Evolutionary conservation across 352 stramenopile species (phyloP), one percentile per base, ranked within the genome.

Genomic region (Pythium insidiosum): DNA sequence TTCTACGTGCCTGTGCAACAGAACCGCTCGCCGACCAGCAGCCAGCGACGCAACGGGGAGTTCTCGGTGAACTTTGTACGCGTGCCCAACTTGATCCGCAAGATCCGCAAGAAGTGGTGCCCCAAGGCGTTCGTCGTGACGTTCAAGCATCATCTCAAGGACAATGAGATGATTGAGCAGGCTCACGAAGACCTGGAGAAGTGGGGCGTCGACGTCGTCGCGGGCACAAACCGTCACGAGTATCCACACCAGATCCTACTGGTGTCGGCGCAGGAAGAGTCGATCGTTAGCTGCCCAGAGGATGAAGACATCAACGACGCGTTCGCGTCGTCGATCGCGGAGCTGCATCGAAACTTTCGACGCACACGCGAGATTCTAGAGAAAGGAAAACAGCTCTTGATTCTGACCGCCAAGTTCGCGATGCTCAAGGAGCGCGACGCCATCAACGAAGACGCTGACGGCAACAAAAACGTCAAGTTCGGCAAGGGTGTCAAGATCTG

Each of bases 391-490:
- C 61, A 84, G 43, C 47, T 93, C 9, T 38, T 93, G 36, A 55
- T 93, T 28, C 59, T 93, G 12, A 87, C 80, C 42, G 80, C 80
- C 45, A 93, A 93, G 44, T 93, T 93, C 25, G 84, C 75, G 11
- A 93, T 93, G 80, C 72, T 89, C 18, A 93, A 90, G 43, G 77
- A 88, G 33, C 84, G 77, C 22, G 80, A 93, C 15, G 39, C 88
- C n/a, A 67, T 93, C 31, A 92, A 90, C 43, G 77, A 86, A 58
- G 80, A 93, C 48, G 80, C 80, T 1, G 55, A 87, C 3, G 80
- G 80, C 38, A 90, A 90, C 67, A 93, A 89, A 58, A 90, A 90
- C 47, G 75, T 90, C 30, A 74, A 81, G 56, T 93, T 90, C 43
- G 79, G 80, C 24, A 60, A 63, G 12, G 80, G 80, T 26, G 72